Conservation (phyloP, 1,284 basidiomycete genomes). For the Mrakiaceae sp. region DNA sequence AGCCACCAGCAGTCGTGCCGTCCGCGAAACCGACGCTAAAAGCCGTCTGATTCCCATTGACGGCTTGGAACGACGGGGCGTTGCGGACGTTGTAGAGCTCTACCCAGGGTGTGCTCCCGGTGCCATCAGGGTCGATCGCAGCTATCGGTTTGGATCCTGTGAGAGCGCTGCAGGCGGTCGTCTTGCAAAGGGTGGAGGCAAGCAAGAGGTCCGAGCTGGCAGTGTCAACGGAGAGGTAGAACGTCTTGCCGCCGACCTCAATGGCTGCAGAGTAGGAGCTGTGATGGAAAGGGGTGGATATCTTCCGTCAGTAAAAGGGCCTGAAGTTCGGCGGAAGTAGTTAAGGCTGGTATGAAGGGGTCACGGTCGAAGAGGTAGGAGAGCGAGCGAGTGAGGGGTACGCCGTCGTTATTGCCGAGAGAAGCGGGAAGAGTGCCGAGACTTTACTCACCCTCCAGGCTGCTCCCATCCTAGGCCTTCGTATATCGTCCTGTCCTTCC, state of each 20-base stretch:
- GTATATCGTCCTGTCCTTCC: too few species aligned
- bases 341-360: too few species aligned
- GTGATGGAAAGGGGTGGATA: not conserved
- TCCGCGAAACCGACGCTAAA: conserved; percentile 27
- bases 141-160: not conserved
- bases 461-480: too few species aligned
- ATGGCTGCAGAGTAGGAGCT: conserved; percentile 30
- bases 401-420: too few species aligned
- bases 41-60: conserved; percentile 24
- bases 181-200: conserved; percentile 27
- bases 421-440: too few species aligned
- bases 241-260: conserved; percentile 25
- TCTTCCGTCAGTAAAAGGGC: too few species aligned
- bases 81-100: conserved; percentile 17
- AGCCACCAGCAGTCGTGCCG: conserved; percentile 24
- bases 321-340: too few species aligned
- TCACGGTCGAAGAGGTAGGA: too few species aligned
- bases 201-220: conserved; percentile 31
- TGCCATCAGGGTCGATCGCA: not conserved
- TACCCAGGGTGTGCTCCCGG: conserved; percentile 24
- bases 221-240: conserved; percentile 31
- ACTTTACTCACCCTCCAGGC: too few species aligned
- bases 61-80: conserved; percentile 20
- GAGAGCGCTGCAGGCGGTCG: conserved; percentile 23
- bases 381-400: too few species aligned